Evolutionary conservation across 257 asterid genomes (phyloP).

Genomic region (Echium plantagineum): DNA sequence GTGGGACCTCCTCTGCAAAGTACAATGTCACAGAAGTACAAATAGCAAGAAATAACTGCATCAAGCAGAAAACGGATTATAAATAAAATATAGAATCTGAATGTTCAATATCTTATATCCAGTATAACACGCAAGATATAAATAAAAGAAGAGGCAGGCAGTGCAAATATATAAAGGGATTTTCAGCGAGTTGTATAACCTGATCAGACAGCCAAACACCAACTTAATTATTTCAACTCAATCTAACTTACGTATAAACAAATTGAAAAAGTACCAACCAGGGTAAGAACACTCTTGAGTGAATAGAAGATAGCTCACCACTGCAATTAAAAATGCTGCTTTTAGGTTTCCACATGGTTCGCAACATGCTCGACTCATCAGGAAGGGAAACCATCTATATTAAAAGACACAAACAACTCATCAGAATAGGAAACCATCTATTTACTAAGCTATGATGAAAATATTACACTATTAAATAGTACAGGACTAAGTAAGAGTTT

Average conservation of each 20-base stretch:
- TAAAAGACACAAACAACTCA: conserved; percentile 12
- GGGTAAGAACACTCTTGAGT: neutral
- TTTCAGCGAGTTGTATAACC: neutral
- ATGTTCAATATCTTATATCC: neutral
- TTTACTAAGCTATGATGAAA: neutral
- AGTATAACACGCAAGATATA: neutral
- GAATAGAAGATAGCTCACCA: conserved; percentile 50
- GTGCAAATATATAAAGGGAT: neutral
- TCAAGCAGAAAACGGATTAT: conserved; percentile 15
- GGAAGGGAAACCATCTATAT: conserved; percentile 98
- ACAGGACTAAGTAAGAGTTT: neutral
- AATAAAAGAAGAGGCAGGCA: neutral
- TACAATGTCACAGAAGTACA: conserved; percentile 82
- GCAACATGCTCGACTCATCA: conserved; percentile 91
- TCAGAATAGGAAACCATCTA: conserved; percentile 7
- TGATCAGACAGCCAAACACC: neutral
- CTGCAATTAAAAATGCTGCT: conserved; percentile 98
- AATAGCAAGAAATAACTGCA: conserved; percentile 60
- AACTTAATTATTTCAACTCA: neutral
- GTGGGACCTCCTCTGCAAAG: conserved; percentile 87
- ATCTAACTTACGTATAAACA: neutral
- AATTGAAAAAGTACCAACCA: no score
- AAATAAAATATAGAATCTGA: conserved; percentile 9
- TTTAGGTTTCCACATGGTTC: conserved; percentile 98
- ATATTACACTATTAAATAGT: neutral